Base-by-base conservation (phyloP, 1,284 basidiomycete genomes). In the Trametes polyzona region DNA sequence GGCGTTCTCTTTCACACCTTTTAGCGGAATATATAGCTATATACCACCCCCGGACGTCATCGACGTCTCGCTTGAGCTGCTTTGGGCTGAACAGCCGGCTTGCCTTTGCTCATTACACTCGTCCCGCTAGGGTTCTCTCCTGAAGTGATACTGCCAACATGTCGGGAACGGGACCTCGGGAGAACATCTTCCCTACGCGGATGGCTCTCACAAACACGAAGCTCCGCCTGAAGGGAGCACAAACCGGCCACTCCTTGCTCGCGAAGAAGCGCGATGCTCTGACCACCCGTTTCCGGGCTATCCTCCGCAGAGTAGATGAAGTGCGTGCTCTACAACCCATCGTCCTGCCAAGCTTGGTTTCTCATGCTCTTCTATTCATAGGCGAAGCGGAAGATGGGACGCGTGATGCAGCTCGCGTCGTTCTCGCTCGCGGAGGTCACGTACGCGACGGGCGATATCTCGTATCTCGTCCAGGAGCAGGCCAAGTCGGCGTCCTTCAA, bases 311-410 rank as follows among this genome's bases (percentile, higher is more conserved):
- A 74, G 93, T 96, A 36, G 96, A 98, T 71, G 97, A 99, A 81
- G 93, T 92, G 66, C 64, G 84, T n/a, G 4, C 72, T 23, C 16
- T 16, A 54, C 6, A 4, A 16, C 0, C 3, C 29, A 17, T 19
- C 4, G 3, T 4, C 8, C 21, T 3, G 5, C 10, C 4, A 11
- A 16, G 14, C 33, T n/a, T 54, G 43, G 14, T 33, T 30, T 26
- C 36, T 37, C 33, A 47, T 35, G 26, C 17, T 10, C 5, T 1
- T 12, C 27, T 40, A 27, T 49, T 21, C 64, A n/a, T n/a, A 96
- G 93, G 96, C 97, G 16, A 99, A 99, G 76, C 87, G 95, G 58
- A 95, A 98, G 79, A 99, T 99, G 97, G 97, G 97, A 36, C 83
- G 91, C 63, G 96, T 99, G 27, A 97, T 99, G 88, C 97, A 99